Base-by-base conservation (phyloP, 345 rosid genomes). In the Carallia pectinifolia region DNA sequence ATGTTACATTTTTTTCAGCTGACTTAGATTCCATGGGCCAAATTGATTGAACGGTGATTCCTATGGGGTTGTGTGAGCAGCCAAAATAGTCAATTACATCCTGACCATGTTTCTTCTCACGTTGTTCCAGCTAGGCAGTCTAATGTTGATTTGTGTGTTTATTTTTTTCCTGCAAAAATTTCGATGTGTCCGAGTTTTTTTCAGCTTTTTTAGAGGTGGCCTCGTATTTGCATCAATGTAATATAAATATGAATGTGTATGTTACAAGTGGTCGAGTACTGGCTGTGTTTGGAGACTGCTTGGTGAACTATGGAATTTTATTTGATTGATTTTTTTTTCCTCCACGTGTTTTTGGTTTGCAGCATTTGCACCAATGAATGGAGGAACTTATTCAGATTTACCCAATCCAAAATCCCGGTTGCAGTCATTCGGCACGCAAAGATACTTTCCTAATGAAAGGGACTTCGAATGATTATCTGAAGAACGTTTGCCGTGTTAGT, bases 361-460 rank as follows among this genome's bases (percentile, higher is more conserved):
- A 90, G 97, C 97, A 69, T 89, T 90, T 85, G 92, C 94, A 23
- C 97, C 94, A 23, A 89, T 89, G 92, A 84, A 84, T 53, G 69
- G 81, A 53, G 70, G 77, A 74, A 66, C 79, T 16, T 62, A 71
- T 38, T 62, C 64, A 4, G 86, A 79, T 50, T 50, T 48, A 0
- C 77, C 70, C 30, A 72, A 75, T 65, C 40, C 65, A 53, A 79
- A 64, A 70, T 67, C 79, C 36, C 74, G 30, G 80, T 81, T 74
- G 67, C 85, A 64, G 77, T 89, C 89, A 60, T 89, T 89, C 44
- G 84, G 88, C 71, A 58, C 88, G 2, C 64, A 29, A 13, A 56
- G 76, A 50, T 77, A 77, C 67, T 72, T 72, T 12, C 29, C 65
- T 10, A 56, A 58, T 18, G 66, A 72, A 68, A 62, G 73, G 38